A percentile compares a stretch with the other conserved stretches of the same genome.
Conservation (phyloP, 2,329 filamentous ascomycete genomes). For the Dendrostoma leiphaemia region DNA sequence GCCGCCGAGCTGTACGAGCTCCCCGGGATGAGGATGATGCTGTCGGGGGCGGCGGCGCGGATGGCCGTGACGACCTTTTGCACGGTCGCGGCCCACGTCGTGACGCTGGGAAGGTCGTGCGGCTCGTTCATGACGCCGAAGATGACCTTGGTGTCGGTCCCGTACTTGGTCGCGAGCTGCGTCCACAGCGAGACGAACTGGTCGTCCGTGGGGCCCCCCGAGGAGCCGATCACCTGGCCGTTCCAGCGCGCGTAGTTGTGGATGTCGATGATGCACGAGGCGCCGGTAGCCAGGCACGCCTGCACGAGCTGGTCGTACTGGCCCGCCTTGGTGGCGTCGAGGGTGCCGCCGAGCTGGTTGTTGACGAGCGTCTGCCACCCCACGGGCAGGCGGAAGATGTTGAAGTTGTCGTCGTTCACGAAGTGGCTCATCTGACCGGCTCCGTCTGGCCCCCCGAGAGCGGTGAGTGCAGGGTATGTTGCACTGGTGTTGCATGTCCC, state of each 20-base stretch:
- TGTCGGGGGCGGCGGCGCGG: slow-evolving; percentile 56
- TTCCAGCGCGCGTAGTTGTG: slow-evolving; percentile 51
- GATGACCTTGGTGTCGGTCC: slow-evolving; percentile 37
- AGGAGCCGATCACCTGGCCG: slow-evolving; percentile 60
- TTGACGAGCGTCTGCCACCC: slow-evolving; percentile 51
- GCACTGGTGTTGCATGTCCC: slow-evolving; percentile 33
- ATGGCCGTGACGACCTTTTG: slow-evolving; percentile 64
- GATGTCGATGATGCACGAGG: slow-evolving; percentile 47
- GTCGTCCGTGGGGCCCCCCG: slow-evolving; percentile 57
- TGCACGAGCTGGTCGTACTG: slow-evolving; percentile 49
- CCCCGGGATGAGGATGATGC: slow-evolving; percentile 62
- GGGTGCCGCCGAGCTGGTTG: slow-evolving; percentile 37
- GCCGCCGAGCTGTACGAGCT: slow-evolving; percentile 43
- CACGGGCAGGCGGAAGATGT: slow-evolving; percentile 54
- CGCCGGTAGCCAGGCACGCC: slow-evolving; percentile 45
- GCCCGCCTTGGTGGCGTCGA: slow-evolving; percentile 38
- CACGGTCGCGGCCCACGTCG: slow-evolving; percentile 55
- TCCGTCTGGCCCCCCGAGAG: slow-evolving; percentile 30
- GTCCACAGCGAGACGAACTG: slow-evolving; percentile 61
- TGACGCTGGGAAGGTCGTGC: slow-evolving; percentile 40
- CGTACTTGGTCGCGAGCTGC: slow-evolving; percentile 57
- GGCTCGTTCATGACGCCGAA: slow-evolving; percentile 25
- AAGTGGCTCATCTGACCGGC: slow-evolving; percentile 55
- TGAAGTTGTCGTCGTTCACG: slow-evolving; percentile 50
- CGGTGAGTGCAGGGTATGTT: slow-evolving; percentile 29